Evolutionary conservation across 2,329 filamentous ascomycete genomes (phyloP).

Genomic region (Grosmannia penicillata): DNA sequence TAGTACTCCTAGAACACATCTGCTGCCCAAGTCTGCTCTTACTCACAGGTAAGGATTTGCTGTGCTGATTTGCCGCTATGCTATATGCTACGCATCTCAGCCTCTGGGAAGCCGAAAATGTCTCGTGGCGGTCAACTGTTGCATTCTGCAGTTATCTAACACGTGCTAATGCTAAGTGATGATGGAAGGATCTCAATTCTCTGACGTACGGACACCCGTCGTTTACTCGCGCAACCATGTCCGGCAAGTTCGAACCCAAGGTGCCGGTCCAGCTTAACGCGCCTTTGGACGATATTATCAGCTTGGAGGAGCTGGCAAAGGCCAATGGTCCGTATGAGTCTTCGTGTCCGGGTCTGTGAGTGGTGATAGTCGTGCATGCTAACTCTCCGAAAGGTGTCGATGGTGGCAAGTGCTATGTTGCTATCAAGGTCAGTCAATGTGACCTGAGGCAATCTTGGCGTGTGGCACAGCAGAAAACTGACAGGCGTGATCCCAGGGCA

Average conservation of each 20-base stretch:
- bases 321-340: constrained; percentile 54
- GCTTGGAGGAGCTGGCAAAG: constrained; percentile 61
- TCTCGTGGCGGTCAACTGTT: too few species aligned
- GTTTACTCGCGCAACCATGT: constrained; percentile 31
- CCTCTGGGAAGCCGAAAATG: too few species aligned
- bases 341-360: background rate
- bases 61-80: too few species aligned
- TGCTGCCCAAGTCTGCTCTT: too few species aligned
- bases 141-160: too few species aligned
- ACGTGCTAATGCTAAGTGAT: too few species aligned
- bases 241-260: constrained; percentile 66
- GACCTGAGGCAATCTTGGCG: background rate
- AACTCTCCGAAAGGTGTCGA: constrained; percentile 36
- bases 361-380: background rate
- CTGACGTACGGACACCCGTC: too few species aligned
- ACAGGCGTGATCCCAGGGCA: constrained; percentile 41
- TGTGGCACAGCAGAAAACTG: constrained; percentile 3
- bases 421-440: constrained; percentile 41
- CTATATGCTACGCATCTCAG: too few species aligned
- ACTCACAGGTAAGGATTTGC: too few species aligned
- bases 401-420: constrained; percentile 51
- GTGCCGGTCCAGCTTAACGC: constrained; percentile 58
- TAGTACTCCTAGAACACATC: too few species aligned
- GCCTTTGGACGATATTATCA: constrained; percentile 79
- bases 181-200: too few species aligned